phyloP scores from a whole-genome alignment of 2,329 filamentous ascomycete genomes.

The Gyromitra esculenta region DNA sequence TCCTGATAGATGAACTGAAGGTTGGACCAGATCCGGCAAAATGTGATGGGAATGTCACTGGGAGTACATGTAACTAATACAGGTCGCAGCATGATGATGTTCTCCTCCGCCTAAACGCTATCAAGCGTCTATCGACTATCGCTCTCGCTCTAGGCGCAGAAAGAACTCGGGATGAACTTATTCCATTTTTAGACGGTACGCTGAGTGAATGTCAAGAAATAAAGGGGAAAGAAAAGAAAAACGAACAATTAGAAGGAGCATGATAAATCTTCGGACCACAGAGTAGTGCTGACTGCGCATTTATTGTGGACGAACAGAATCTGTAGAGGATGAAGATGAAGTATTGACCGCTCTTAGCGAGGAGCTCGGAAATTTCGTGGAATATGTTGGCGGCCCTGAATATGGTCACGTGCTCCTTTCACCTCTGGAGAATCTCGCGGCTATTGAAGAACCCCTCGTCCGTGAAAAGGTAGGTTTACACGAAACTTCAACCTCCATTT shows the following conservation, averaged over 20 bases:
- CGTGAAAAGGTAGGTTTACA: conserved; percentile 82
- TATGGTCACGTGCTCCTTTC: conserved; percentile 96
- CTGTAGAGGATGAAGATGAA: conserved; percentile 98
- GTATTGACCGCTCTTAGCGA: conserved; percentile 96
- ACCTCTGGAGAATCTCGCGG: conserved; percentile 95
- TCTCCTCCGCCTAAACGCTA: conserved; percentile 95
- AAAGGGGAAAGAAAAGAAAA: neutral
- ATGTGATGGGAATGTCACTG: conserved; percentile 20
- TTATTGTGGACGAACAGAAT: conserved; percentile 72
- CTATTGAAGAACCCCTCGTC: conserved; percentile 97
- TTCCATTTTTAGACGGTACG: conserved; percentile 96
- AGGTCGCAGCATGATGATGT: conserved; percentile 90
- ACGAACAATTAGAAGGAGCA: conserved; percentile 56
- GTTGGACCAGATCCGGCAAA: conserved; percentile 65
- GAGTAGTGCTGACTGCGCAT: conserved; percentile 52
- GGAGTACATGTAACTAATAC: conserved; percentile 46
- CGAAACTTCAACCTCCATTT: conserved; percentile 37
- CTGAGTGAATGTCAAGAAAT: conserved; percentile 41
- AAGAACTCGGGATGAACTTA: conserved; percentile 96
- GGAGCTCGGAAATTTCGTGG: conserved; percentile 94
- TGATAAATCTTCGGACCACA: conserved; percentile 29
- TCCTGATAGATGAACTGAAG: conserved; percentile 99
- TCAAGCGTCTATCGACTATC: conserved; percentile 97
- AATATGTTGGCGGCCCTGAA: conserved; percentile 94
- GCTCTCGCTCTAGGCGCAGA: conserved; percentile 94